These are phyloP conservation scores for Fonsecaea erecta DNA, from an alignment of 2,329 filamentous ascomycete species.

Conservation along the genomic window DNA sequence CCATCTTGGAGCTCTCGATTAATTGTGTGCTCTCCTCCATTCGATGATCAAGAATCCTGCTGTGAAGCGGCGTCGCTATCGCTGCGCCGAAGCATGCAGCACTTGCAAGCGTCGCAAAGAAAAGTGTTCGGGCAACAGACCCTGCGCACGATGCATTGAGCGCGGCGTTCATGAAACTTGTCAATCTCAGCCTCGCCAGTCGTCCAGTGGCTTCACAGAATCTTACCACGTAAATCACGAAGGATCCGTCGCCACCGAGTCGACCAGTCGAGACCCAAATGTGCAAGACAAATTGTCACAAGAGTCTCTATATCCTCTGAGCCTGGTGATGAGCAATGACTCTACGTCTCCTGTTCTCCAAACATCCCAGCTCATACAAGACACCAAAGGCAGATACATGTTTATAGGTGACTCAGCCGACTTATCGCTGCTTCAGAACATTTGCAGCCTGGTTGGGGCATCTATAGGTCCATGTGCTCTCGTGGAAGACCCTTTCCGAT, in stretches of 20 bases:
- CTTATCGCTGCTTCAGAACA: slow-evolving; percentile 56
- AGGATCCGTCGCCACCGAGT: not conserved
- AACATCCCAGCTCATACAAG: slow-evolving; percentile 52
- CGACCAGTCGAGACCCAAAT: not conserved
- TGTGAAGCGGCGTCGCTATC: not conserved
- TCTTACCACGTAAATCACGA: not conserved
- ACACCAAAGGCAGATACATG: slow-evolving; percentile 57
- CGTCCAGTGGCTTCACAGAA: not conserved
- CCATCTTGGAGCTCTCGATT: not conserved
- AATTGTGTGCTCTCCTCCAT: not conserved
- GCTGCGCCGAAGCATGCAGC: slow-evolving; percentile 49
- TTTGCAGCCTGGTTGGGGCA: slow-evolving; percentile 54
- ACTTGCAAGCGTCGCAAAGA: slow-evolving; percentile 55
- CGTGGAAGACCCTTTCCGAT: slow-evolving; percentile 45
- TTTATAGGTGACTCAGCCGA: slow-evolving; percentile 59
- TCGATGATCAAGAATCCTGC: not conserved
- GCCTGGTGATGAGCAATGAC: not conserved
- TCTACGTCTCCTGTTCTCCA: slow-evolving; percentile 42
- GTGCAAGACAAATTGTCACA: not conserved
- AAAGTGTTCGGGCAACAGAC: slow-evolving; percentile 56
- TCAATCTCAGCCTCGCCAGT: not conserved
- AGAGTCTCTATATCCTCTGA: not conserved
- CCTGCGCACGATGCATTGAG: slow-evolving; percentile 53
- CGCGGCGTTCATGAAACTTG: slow-evolving; percentile 11
- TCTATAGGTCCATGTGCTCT: slow-evolving; percentile 49